These are phyloP conservation scores for Mycena kentingensis DNA, from an alignment of 768 basidiomycete genomes.

Conservation along the genomic window DNA sequence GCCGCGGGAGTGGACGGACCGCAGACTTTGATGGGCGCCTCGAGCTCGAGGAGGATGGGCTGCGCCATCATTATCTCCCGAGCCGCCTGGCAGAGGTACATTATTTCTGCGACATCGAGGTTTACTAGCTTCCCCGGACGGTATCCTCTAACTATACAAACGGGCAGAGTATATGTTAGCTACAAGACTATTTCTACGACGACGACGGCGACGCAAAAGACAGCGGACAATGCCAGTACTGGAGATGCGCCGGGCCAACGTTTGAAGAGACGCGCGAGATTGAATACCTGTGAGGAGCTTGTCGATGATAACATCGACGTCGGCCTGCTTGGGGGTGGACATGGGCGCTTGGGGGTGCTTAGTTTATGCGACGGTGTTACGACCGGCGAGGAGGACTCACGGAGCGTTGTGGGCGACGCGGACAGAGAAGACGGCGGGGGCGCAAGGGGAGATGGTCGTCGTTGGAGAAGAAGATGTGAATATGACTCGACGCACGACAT, in stretches of 20 bases:
- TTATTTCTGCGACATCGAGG: neutral
- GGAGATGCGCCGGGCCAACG: neutral
- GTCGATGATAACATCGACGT: neutral
- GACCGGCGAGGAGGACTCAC: neutral
- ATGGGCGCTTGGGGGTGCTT: neutral
- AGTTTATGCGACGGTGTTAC: neutral
- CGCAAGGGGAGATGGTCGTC: neutral
- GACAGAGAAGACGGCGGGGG: neutral
- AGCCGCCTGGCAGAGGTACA: neutral
- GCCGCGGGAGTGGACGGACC: neutral
- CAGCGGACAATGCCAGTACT: neutral
- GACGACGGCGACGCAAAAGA: neutral
- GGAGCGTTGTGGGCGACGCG: neutral
- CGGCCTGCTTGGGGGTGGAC: neutral
- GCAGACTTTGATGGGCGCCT: slow-evolving; percentile 12
- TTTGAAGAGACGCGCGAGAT: neutral
- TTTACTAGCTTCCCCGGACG: slow-evolving; percentile 4
- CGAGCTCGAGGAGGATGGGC: slow-evolving; percentile 11
- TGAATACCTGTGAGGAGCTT: neutral
- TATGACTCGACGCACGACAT: slow-evolving; percentile 6
- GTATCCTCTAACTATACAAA: slow-evolving; percentile 4
- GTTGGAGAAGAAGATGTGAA: neutral
- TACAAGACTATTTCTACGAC: neutral
- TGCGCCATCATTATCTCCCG: neutral
- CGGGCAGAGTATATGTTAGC: neutral